These are phyloP conservation scores for Trypanosoma cruzi DNA, from an alignment of 208 protist genomes.

Conservation along the genomic window DNA sequence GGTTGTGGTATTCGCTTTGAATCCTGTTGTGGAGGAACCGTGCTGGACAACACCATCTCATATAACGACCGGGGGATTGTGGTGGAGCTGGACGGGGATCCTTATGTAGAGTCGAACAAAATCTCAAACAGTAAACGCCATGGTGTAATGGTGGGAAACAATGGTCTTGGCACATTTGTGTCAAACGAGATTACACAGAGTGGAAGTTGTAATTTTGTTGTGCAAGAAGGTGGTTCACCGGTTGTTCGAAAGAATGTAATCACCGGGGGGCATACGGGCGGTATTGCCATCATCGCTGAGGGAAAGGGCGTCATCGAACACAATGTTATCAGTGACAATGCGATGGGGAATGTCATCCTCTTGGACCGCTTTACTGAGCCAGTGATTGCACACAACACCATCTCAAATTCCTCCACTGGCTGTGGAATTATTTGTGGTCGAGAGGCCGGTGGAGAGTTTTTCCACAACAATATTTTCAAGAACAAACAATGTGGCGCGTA, in stretches of 20 bases:
- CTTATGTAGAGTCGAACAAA: conserved; percentile 62
- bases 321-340: conserved; percentile 72
- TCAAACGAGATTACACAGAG: conserved; percentile 58
- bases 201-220: conserved; percentile 52
- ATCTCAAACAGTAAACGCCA: conserved; percentile 42
- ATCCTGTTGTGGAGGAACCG: conserved; percentile 59
- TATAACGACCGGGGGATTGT: conserved; percentile 70
- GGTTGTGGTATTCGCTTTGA: conserved; percentile 58
- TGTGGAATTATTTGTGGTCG: conserved; percentile 64
- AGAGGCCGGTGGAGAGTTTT: conserved; percentile 45
- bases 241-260: conserved; percentile 78
- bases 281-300: conserved; percentile 68
- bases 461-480: conserved; percentile 62
- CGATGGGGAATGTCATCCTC: conserved; percentile 71
- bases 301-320: conserved; percentile 67
- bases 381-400: conserved; percentile 47
- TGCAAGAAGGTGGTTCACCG: conserved; percentile 65
- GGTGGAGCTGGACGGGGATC: conserved; percentile 82
- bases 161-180: conserved; percentile 70
- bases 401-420: conserved; percentile 49
- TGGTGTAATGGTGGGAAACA: conserved; percentile 65
- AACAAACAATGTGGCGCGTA: conserved; percentile 75
- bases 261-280: conserved; percentile 45
- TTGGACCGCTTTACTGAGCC: conserved; percentile 57
- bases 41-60: conserved; percentile 53